A percentile compares a stretch with the other conserved stretches of the same genome.
These are phyloP conservation scores for Fusarium graminum DNA, from an alignment of 2,329 filamentous ascomycete species.

Conservation along the genomic window DNA sequence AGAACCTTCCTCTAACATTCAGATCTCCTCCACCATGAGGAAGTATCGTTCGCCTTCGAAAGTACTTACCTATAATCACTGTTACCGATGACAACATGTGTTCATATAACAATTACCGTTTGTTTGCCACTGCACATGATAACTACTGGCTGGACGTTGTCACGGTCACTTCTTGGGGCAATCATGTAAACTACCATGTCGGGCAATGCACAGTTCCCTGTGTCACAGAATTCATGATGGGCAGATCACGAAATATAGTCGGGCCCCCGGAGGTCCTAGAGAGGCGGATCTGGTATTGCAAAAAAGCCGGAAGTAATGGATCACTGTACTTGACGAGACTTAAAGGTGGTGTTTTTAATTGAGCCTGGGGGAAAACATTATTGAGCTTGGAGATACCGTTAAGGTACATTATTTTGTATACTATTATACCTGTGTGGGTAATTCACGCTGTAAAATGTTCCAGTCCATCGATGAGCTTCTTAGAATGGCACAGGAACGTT, in stretches of 20 bases:
- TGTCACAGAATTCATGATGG: too few relatives aligned
- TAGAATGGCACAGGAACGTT: slow-evolving; percentile 58
- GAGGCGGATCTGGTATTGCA: too few relatives aligned
- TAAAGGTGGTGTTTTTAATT: not conserved
- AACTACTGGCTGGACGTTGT: too few relatives aligned
- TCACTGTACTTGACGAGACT: not conserved
- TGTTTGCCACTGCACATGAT: too few relatives aligned
- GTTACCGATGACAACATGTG: not conserved
- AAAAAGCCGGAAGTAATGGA: too few relatives aligned
- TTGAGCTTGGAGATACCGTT: not conserved
- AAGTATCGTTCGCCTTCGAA: not conserved
- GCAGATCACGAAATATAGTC: too few relatives aligned
- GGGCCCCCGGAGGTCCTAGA: too few relatives aligned
- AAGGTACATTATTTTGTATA: slow-evolving; percentile 13
- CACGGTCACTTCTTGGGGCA: too few relatives aligned
- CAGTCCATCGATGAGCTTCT: not conserved
- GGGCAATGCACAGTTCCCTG: too few relatives aligned
- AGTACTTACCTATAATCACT: not conserved
- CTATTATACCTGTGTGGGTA: not conserved
- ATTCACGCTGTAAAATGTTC: not conserved
- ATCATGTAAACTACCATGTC: too few relatives aligned
- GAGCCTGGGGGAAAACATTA: not conserved
- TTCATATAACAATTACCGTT: not conserved
- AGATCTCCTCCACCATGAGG: too few relatives aligned
- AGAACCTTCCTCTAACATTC: not conserved